These are phyloP conservation scores for Vigna mungo DNA, from an alignment of 306 rosid species.

Conservation along the genomic window DNA sequence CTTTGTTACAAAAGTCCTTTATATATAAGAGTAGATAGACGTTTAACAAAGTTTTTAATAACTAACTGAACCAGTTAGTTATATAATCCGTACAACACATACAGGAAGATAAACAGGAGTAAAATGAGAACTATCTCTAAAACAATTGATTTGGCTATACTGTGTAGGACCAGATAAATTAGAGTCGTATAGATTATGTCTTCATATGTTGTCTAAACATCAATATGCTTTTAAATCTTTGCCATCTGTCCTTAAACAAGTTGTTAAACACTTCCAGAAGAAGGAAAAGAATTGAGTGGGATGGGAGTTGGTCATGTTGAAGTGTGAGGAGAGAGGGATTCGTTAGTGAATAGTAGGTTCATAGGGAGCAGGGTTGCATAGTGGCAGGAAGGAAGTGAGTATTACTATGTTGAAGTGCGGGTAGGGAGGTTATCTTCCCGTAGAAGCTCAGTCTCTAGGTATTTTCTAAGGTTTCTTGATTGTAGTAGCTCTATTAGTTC, in stretches of 20 bases:
- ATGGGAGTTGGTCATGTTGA: constrained; percentile 1
- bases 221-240: constrained; percentile 15
- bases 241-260: neutral
- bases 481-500: neutral
- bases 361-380: neutral
- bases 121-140: too few relatives aligned
- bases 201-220: constrained; percentile 10
- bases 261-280: neutral
- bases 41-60: too few relatives aligned
- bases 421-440: neutral
- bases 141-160: too few relatives aligned
- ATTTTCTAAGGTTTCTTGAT: constrained; percentile 2
- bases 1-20: too few relatives aligned
- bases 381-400: neutral
- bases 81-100: too few relatives aligned
- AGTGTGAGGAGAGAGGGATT: neutral
- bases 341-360: neutral
- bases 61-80: too few relatives aligned
- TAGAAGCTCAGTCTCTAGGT: neutral
- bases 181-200: neutral
- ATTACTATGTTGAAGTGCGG: neutral
- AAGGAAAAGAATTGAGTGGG: neutral
- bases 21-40: too few relatives aligned
- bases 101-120: too few relatives aligned
- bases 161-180: too few relatives aligned